These are phyloP conservation scores for Phanerodontia chrysosporium DNA, from an alignment of 768 basidiomycete genomes.

Conservation along the genomic window DNA sequence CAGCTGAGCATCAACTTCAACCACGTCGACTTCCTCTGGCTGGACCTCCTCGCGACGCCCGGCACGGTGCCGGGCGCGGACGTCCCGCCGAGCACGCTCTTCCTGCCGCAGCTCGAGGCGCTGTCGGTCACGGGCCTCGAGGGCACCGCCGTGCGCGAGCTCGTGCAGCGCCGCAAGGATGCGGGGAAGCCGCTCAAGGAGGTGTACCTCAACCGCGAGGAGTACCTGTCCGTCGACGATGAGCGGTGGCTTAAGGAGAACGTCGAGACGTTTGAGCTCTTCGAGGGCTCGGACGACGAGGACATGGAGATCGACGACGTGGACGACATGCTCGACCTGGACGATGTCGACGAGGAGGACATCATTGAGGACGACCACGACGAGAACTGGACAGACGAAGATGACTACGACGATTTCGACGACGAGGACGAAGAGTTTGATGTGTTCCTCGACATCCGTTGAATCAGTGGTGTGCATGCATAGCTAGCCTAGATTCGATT, in stretches of 20 bases:
- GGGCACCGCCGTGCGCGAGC: constrained; percentile 35
- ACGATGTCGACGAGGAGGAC: constrained; percentile 15
- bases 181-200: constrained; percentile 43
- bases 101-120: constrained; percentile 42
- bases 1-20: constrained; percentile 37
- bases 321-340: constrained; percentile 23
- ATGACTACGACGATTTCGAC: constrained; percentile 1
- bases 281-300: constrained; percentile 46
- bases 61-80: constrained; percentile 3
- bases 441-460: neutral
- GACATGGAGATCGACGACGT: constrained; percentile 24
- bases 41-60: constrained; percentile 16
- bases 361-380: constrained; percentile 18
- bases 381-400: constrained; percentile 15
- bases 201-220: constrained; percentile 42
- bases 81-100: neutral
- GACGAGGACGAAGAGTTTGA: neutral
- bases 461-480: neutral
- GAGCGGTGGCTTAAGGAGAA: constrained; percentile 49
- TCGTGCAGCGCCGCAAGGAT: constrained; percentile 40
- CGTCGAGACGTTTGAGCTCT: constrained; percentile 49
- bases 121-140: constrained; percentile 43
- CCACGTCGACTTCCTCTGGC: constrained; percentile 28
- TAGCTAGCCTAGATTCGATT: no score
- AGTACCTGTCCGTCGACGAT: constrained; percentile 37